Evolutionary conservation across 306 rosid genomes (phyloP), one percentile per base, ranked within the genome.

Genomic region (Lathyrus aphaca): DNA sequence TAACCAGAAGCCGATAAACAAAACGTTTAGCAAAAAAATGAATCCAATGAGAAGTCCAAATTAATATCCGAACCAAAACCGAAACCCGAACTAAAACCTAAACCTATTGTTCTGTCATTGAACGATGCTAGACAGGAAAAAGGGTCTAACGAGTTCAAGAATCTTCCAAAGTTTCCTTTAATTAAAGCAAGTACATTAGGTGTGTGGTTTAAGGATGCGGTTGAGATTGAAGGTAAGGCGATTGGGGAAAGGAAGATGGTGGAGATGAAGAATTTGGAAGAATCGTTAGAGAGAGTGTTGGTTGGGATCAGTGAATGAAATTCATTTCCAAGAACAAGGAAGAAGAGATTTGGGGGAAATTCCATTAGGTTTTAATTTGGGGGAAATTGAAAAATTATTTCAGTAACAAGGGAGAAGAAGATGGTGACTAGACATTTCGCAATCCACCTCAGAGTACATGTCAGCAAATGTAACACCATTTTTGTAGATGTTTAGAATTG

Each of bases 131-230:
- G 50, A 27, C 83, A 66, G 77, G 78, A 76, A 14, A 81, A 45
- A 69, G 80, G 79, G 45, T 87, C 74, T 43, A 80, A 75, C 17
- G 89, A 70, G 71, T 85, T 74, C 51, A 89, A 76, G 85, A 82
- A 77, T 64, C 64, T 87, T 10, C 91, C 99, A 0, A 91, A 87
- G 87, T 88, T 94, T 44, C 95, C 97, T 5, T 69, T 94, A 82
- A 37, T 94, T 55, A 82, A 83, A 15, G 89, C 96, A 0, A 82
- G 67, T 70, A 82, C 69, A 7, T 57, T 88, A 66, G 95, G 96
- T 2, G 82, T 86, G 32, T 94, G 99, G 99, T 88, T 85, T 46
- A 83, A 70, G 66, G 95, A 91, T 17, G 90, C 87, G 1, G 91
- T 64, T 27, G 92, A 91, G 66, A 49, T 91, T 81, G 97, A 88